Evolutionary conservation across 2,329 filamentous ascomycete species (phyloP), one percentile per base, ranked within the genome.

Genomic region (Ambrosiella cleistominuta): DNA sequence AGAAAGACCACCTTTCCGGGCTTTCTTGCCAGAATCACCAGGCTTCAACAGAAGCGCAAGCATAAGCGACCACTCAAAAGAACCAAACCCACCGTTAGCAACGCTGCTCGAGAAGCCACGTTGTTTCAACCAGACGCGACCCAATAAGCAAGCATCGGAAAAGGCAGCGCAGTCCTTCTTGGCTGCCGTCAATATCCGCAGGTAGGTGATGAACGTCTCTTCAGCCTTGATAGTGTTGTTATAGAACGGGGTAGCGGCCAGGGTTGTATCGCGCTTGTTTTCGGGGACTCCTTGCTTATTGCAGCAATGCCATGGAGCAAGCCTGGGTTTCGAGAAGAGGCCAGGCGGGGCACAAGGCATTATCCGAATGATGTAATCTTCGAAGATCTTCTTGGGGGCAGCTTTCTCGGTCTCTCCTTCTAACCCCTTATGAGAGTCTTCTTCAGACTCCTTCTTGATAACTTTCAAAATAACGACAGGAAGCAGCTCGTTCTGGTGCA

Each of bases 1-100:
- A 5, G 89, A 88, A 13, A 97, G 75, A 1, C 86, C 85, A 15
- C 60, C 58, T 45, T 60, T 60, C 15, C 51, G 49, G 61, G 83
- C 83, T 6, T 80, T 78, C 6, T 83, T 85, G 47, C 60, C 35
- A 7, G 47, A 15, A 15, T 57, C 57, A 35, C 87, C 87, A n/a
- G 80, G 81, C 68, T 88, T 82, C 47, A 97, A 74, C 1, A 97
- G 73, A 12, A 95, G 74, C 38, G 90, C 87, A 66, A 90, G 79
- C 54, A 93, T 72, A n/a, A 81, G 72, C 0, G 86, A 78, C 88
- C 88, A 97, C 68, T 98, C 93, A 63, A 95, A 95, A 63, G 88
- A 82, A 2, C 93, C 93, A 67, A 98, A 96, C 0, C 93, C 93
- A 50, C 93, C 91, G 49, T 76, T 73, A 1, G 80, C 75, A n/a